Evolutionary conservation across 2,329 filamentous ascomycete species (phyloP), one percentile per base, ranked within the genome.

Genomic region (Fusarium veterinarium): DNA sequence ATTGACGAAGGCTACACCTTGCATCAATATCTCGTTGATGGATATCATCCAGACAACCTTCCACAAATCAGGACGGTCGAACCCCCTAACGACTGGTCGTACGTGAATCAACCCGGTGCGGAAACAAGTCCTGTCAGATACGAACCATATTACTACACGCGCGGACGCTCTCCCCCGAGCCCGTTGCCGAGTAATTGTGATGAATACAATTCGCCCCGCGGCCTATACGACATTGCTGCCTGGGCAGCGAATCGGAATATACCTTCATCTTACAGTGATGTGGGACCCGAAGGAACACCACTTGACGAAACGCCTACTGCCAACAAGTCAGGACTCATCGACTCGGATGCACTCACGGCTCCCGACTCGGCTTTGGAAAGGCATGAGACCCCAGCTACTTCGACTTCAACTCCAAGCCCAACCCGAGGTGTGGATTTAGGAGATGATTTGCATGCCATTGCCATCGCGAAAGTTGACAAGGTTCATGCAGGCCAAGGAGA

Each of bases 111-210:
- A 40, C 79, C 81, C 3, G 82, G 82, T 64, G 80, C 80, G 46
- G 81, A 83, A 46, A 69, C 77, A 77, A 76, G 77, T 75, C 60
- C 80, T 64, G 53, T 81, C 71, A 52, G 78, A 78, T 68, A 85
- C 23, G 85, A 87, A 37, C 79, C 82, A 3, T 84, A 85, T 73
- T 86, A 85, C 71, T 84, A 86, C 10, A 82, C 81, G 16, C 82
- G 88, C 48, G 88, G 88, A 10, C 84, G 88, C 35, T 90, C 88
- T 30, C 87, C 87, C 3, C 86, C 87, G 1, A 88, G 86, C 44
- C 86, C 86, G 17, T 76, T 84, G 40, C 84, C 86, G 25, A 86
- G 82, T 65, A 82, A 86, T 66, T 79, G 80, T 58, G 85, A 82
- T 51, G 76, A 78, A 51, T 80, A 79, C 64, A 80, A 81, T 31